These are phyloP conservation scores for Eucalyptus virginea DNA, from an alignment of 345 rosid genomes.

Conservation along the genomic window DNA sequence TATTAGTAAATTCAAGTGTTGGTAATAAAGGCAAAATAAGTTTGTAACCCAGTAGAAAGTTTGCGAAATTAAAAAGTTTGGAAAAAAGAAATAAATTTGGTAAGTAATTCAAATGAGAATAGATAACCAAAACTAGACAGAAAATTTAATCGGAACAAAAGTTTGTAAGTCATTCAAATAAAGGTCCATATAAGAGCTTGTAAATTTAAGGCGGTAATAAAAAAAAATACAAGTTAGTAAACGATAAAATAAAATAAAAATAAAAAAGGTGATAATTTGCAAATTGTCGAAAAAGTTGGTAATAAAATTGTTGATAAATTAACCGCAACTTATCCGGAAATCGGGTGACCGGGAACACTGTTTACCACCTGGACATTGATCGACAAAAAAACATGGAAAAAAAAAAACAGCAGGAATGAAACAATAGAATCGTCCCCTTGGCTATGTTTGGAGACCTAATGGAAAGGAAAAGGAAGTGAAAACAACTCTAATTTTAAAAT, in stretches of 20 bases:
- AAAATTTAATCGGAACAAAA: fast-evolving
- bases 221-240: no score
- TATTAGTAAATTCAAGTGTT: background rate
- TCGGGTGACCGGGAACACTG: background rate
- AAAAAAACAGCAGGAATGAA: background rate
- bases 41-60: background rate
- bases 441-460: background rate
- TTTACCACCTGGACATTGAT: background rate
- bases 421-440: background rate
- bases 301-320: background rate
- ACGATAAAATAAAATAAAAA: no score
- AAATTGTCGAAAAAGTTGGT: background rate
- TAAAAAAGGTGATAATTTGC: background rate
- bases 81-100: background rate
- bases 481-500: background rate
- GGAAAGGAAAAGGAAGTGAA: background rate
- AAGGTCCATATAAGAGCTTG: no score
- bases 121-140: no score
- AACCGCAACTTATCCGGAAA: background rate
- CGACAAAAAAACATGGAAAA: background rate
- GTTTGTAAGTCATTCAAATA: no score
- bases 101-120: no score
- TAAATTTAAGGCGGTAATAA: no score
- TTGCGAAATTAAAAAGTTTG: fast-evolving
- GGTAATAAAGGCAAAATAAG: background rate